Base-by-base conservation (phyloP, 169 alveolate genomes). In the Eimeria acervulina region DNA sequence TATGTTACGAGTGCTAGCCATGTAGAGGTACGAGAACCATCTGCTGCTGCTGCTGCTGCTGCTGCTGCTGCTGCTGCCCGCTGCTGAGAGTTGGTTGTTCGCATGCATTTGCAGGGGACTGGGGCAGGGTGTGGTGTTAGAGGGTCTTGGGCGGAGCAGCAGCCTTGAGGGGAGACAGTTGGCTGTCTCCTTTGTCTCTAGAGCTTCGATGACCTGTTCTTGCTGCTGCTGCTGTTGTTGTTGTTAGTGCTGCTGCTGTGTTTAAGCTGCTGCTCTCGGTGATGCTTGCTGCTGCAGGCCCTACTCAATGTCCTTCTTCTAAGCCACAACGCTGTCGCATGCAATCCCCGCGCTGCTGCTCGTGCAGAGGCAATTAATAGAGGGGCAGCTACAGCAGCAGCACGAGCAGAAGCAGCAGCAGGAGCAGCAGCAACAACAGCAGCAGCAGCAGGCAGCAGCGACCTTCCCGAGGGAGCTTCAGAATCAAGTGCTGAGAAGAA, bases 1-100 rank as follows among this genome's bases (percentile, higher is more conserved):
- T 98, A 98, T 96, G 99, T 98, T 21, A 98, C 99, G 12, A 97
- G 99, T 28, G 99, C 99, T 28, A 97, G 98, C 4, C 98, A 98
- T 89, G 95, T 98, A 95, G 96, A 97, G 81, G 84, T 72, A 26
- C 44, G 26, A 21, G 70, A 19, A 13, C 80, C 59, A 12, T 0
- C 59, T 51, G 21, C 15, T 51, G 59, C 59, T 51, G 59, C 59
- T 51, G 15, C 59, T 51, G 44, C 70, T 42, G 70, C 42, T 81
- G 42, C n/a, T 47, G 90, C 72, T 19, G 90, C 72, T 47, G 66
- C 72, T 51, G 90, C 70, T 51, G 90, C 59, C n/a, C 36, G 38
- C 90, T 10, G 2, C 59, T 44, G 23, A 28, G 40, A 44, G 19
- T 12, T 12, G 40, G 40, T 51, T 51, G 59, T 1, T 51, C 21